These are phyloP conservation scores for Durotheca rogersii DNA, from an alignment of 495 filamentous ascomycete genomes.

Conservation along the genomic window DNA sequence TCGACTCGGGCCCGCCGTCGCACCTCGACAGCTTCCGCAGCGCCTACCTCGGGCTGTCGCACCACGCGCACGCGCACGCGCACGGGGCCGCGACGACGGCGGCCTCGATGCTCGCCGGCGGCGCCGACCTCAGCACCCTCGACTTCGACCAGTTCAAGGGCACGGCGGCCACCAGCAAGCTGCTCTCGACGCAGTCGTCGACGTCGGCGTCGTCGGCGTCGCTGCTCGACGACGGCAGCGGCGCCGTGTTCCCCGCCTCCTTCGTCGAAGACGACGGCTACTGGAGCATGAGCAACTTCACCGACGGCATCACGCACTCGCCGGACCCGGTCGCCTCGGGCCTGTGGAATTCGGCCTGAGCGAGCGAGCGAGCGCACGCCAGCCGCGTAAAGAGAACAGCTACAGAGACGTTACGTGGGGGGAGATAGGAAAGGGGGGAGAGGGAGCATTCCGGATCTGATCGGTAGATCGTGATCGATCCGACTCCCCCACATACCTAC, in stretches of 20 bases:
- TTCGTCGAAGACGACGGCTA: slow-evolving; percentile 30
- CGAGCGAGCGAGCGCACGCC: no score
- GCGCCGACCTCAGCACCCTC: slow-evolving; percentile 57
- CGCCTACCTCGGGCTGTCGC: slow-evolving; percentile 54
- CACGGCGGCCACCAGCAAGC: slow-evolving; percentile 39
- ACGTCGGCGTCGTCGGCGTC: no score
- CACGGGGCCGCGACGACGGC: no score
- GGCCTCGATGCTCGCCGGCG: slow-evolving; percentile 50
- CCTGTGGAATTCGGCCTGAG: slow-evolving; percentile 29
- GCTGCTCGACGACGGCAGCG: slow-evolving; percentile 38
- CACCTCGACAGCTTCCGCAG: slow-evolving; percentile 53
- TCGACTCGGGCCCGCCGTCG: slow-evolving; percentile 59
- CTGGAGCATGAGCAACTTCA: slow-evolving; percentile 38
- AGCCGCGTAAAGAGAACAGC: neutral
- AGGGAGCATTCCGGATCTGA: no score
- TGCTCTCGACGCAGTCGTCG: slow-evolving; percentile 40
- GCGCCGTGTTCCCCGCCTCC: slow-evolving; percentile 33
- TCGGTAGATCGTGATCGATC: no score
- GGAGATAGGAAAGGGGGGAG: no score
- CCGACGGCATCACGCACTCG: slow-evolving; percentile 37
- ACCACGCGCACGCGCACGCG: no score
- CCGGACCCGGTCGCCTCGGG: slow-evolving; percentile 34
- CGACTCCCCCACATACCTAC: no score
- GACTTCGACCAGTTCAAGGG: slow-evolving; percentile 66
- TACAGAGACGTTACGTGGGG: no score